These are phyloP conservation scores for Aspergillus saccharolyticus DNA, from an alignment of 495 filamentous ascomycete genomes.

Conservation along the genomic window DNA sequence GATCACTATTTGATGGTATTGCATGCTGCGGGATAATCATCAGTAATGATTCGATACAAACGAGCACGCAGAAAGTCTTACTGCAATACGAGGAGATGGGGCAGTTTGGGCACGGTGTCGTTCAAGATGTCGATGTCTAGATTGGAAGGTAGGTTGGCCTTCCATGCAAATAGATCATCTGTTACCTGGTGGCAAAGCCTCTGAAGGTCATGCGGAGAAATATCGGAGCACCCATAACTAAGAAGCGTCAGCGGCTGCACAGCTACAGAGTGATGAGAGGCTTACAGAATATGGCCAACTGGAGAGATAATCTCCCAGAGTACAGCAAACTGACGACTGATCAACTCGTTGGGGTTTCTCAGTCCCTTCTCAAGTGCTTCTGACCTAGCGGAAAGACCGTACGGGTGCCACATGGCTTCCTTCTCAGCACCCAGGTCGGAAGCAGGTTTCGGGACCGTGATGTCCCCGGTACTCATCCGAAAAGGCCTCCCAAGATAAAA, in stretches of 20 bases:
- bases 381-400: slow-evolving; percentile 30
- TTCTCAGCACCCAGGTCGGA: slow-evolving; percentile 30
- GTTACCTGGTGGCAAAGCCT: slow-evolving; percentile 39
- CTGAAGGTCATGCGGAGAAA: slow-evolving; percentile 42
- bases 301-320: slow-evolving; percentile 49
- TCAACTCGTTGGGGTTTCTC: slow-evolving; percentile 36
- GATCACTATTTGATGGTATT: slow-evolving; percentile 50
- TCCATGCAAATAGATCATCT: slow-evolving; percentile 45
- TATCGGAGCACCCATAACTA: slow-evolving; percentile 44
- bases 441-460: slow-evolving; percentile 40
- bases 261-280: neutral
- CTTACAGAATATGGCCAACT: slow-evolving; percentile 45
- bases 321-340: slow-evolving; percentile 42
- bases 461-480: slow-evolving; percentile 43
- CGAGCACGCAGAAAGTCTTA: slow-evolving; percentile 16
- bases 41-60: neutral
- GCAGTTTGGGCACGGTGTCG: slow-evolving; percentile 32
- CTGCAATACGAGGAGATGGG: slow-evolving; percentile 48
- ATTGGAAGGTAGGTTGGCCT: slow-evolving; percentile 38
- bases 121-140: slow-evolving; percentile 40
- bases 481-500: slow-evolving; percentile 46
- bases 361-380: slow-evolving; percentile 20
- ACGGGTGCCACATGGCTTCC: slow-evolving; percentile 41
- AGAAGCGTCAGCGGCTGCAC: slow-evolving; percentile 13
- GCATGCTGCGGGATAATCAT: slow-evolving; percentile 34